Percentiles rank a stretch among this genome's conserved stretches.
Evolutionary conservation across 2,329 filamentous ascomycete species (phyloP).

Genomic region (Microthyrium microscopicum): DNA sequence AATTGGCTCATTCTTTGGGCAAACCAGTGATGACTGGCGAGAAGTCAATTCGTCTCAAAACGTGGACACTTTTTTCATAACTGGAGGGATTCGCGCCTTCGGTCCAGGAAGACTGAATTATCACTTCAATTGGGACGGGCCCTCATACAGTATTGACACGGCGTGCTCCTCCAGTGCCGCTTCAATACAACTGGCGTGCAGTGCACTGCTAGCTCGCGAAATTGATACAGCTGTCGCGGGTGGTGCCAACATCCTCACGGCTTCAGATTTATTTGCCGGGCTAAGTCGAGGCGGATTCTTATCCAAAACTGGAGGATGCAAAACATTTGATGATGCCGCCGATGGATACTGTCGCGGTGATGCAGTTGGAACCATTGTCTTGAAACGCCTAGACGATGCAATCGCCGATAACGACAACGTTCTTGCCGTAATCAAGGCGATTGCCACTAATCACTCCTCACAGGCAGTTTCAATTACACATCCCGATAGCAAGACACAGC

Average conservation of each 20-base stretch:
- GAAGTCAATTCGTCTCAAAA: conserved; percentile 14
- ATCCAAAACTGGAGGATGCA: conserved; percentile 11
- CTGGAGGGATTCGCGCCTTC: conserved; percentile 36
- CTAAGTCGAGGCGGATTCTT: conserved; percentile 14
- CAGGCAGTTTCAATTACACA: conserved; percentile 15
- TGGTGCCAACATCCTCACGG: conserved; percentile 14
- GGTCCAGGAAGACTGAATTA: conserved; percentile 33
- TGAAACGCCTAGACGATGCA: conserved; percentile 6
- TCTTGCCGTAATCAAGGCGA: conserved; percentile 1
- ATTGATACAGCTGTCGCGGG: conserved; percentile 15
- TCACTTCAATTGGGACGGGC: conserved; percentile 25
- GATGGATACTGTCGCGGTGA: conserved; percentile 7
- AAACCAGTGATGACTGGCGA: conserved; percentile 17
- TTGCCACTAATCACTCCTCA: conserved; percentile 7
- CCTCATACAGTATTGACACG: conserved; percentile 25
- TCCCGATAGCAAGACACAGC: conserved; percentile 9
- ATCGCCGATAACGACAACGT: conserved; percentile 3
- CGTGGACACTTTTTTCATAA: conserved; percentile 38
- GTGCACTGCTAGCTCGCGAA: conserved; percentile 9
- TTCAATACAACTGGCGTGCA: conserved; percentile 5
- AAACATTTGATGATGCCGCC: conserved; percentile 7
- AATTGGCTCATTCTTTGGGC: conserved; percentile 19
- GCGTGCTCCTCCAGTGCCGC: conserved; percentile 24
- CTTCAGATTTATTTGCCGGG: conserved; percentile 9
- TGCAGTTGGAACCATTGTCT: conserved; percentile 5